Base-by-base conservation (phyloP, 1,284 basidiomycete genomes). In the Moesziomyces parantarcticus region DNA sequence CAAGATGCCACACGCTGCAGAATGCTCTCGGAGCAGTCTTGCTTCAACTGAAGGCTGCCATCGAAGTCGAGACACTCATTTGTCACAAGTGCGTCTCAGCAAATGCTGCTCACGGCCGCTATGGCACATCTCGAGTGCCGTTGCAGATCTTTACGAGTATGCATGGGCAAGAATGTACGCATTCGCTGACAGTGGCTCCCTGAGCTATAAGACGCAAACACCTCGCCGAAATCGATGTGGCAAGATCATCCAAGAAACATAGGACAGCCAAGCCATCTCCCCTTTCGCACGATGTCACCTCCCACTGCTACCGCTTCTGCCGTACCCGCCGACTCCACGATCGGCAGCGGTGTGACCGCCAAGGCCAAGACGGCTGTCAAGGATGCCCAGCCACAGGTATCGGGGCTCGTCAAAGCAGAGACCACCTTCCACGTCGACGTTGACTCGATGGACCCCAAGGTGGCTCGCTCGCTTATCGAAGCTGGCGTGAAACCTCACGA, bases 391-490 rank as follows among this genome's bases (percentile, higher is more conserved):
- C 5, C 45, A 7, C 41, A 49, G 22, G 34, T 58, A 14, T 42
- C 56, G 8, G 48, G 23, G 9, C 51, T 58, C 22, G 47, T 58
- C 9, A 49, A 48, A 8, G 69, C 71, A 41, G 70, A 66, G 21
- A 25, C 50, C 29, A 49, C 50, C 48, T 58, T 71, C 44, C 45
- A 74, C 25, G 61, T 74, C 55, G 71, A 74, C 39, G 69, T 74
- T 25, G 71, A 74, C 46, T 71, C 68, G 32, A 58, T 74, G 53
- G 68, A 65, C 32, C 71, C 71, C 36, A 45, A 52, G 21, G 53
- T 73, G 44, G 68, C 67, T 14, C 25, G 49, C 18, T 65, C 69
- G 13, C 42, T 74, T 16, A 64, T 73, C 20, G 58, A 61, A 43
- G 22, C 70, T 13, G 70, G 70, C 21, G 64, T 73, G 47, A 54